Evolutionary conservation across 2,329 filamentous ascomycete species (phyloP).

Genomic region (Botryotinia calthae): DNA sequence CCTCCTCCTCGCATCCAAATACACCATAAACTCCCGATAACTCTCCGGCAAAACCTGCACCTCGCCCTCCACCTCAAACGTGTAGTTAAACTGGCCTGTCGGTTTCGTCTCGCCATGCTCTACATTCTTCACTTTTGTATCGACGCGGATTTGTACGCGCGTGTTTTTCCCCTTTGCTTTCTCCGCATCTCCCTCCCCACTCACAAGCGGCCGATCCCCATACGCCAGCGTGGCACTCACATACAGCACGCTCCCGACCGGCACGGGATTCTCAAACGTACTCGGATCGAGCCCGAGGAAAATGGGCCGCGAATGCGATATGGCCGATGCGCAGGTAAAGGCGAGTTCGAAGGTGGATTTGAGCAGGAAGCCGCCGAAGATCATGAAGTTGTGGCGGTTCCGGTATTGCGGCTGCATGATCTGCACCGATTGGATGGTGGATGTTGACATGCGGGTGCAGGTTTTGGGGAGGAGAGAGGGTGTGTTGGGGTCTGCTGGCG

Average conservation of each 20-base stretch:
- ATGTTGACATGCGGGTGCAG: constrained; percentile 60
- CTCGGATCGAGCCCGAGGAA: constrained; percentile 69
- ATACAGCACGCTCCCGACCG: constrained; percentile 69
- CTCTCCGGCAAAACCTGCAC: constrained; percentile 60
- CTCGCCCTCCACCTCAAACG: constrained; percentile 63
- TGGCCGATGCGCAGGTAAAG: constrained; percentile 67
- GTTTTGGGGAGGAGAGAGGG: constrained; percentile 54
- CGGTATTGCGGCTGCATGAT: constrained; percentile 73
- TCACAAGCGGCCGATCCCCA: constrained; percentile 56
- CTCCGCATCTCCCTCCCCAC: constrained; percentile 12
- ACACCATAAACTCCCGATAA: constrained; percentile 42
- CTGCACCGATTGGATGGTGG: constrained; percentile 61
- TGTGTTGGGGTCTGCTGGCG: constrained; percentile 50
- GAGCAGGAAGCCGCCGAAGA: constrained; percentile 69
- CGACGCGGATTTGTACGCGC: constrained; percentile 64
- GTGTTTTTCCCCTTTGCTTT: constrained; percentile 44
- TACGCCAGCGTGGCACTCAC: constrained; percentile 66
- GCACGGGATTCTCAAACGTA: constrained; percentile 70
- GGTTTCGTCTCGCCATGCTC: constrained; percentile 66
- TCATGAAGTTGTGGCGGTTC: constrained; percentile 70
- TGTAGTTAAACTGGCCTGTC: constrained; percentile 72
- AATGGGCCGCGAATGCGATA: constrained; percentile 63
- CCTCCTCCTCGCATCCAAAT: constrained; percentile 41
- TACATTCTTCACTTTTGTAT: constrained; percentile 66
- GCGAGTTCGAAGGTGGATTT: constrained; percentile 71